Percentiles rank a stretch among this genome's conserved stretches.
These are phyloP conservation scores for Mallotus japonicus DNA, from an alignment of 441 rosid species.

Conservation along the genomic window DNA sequence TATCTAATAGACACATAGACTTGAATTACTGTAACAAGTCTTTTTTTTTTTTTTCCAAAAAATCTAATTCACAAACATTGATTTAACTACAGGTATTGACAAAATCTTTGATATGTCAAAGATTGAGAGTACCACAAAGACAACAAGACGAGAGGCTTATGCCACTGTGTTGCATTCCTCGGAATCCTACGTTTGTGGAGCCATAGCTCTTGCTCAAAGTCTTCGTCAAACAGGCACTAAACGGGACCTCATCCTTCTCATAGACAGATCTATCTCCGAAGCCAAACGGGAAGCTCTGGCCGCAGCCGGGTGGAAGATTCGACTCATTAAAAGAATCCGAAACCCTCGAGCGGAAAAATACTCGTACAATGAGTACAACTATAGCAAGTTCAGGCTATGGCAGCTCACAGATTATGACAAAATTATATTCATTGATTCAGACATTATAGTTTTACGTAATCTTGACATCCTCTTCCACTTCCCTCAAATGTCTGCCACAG, in stretches of 20 bases:
- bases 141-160: constrained; percentile 64
- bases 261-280: constrained; percentile 67
- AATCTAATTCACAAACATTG: too few relatives aligned
- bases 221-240: constrained; percentile 72
- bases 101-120: constrained; percentile 59
- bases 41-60: too few relatives aligned
- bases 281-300: constrained; percentile 59
- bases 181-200: constrained; percentile 85
- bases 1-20: too few relatives aligned
- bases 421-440: constrained; percentile 81
- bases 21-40: too few relatives aligned
- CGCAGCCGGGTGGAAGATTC: constrained; percentile 75
- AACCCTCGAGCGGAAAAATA: constrained; percentile 66
- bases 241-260: constrained; percentile 79
- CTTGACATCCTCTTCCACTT: constrained; percentile 75
- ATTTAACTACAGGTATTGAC: constrained; percentile 45
- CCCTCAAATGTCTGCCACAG: constrained; percentile 88
- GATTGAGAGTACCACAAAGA: constrained; percentile 43
- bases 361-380: constrained; percentile 83
- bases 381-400: constrained; percentile 89
- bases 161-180: constrained; percentile 90
- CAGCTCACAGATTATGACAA: constrained; percentile 82
- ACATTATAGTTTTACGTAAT: constrained; percentile 65
- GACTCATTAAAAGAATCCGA: constrained; percentile 62
- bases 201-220: constrained; percentile 80